These are phyloP conservation scores for Terana coerulea DNA, from an alignment of 768 basidiomycete genomes.

Conservation along the genomic window DNA sequence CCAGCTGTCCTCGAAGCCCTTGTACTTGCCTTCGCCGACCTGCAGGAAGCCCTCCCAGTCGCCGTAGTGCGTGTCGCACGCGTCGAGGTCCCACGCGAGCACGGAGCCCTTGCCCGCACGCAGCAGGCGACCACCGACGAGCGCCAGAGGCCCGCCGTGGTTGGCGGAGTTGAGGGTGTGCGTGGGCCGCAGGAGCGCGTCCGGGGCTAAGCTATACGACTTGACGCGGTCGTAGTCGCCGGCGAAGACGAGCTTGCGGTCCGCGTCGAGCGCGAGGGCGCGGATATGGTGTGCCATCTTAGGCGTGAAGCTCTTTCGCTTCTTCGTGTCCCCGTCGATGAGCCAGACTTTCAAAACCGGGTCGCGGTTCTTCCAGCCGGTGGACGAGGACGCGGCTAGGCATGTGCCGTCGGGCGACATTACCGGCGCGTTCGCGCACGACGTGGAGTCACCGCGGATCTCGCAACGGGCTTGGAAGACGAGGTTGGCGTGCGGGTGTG, in stretches of 20 bases:
- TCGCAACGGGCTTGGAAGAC: constrained; percentile 35
- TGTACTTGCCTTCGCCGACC: not conserved
- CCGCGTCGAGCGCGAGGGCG: constrained; percentile 27
- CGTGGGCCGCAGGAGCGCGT: not conserved
- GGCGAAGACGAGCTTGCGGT: constrained; percentile 33
- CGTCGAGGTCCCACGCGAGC: not conserved
- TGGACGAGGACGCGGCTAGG: not conserved
- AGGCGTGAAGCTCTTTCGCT: not conserved
- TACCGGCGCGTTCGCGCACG: not conserved
- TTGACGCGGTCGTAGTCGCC: constrained; percentile 34
- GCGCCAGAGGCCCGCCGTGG: not conserved
- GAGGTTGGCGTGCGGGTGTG: constrained; percentile 22
- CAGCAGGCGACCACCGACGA: not conserved
- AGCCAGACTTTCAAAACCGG: not conserved
- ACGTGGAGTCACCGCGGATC: constrained; percentile 13
- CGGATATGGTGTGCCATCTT: not conserved
- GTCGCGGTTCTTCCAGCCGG: not conserved
- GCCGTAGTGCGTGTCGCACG: not conserved
- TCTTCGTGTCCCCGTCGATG: not conserved
- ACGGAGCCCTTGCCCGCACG: not conserved
- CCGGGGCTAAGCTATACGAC: constrained; percentile 30
- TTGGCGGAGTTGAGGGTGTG: not conserved
- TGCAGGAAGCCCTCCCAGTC: not conserved
- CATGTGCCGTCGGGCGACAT: not conserved
- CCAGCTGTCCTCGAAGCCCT: not conserved